These are phyloP conservation scores for Solanum chmielewskii DNA, from an alignment of 257 asterid genomes.

Conservation along the genomic window DNA sequence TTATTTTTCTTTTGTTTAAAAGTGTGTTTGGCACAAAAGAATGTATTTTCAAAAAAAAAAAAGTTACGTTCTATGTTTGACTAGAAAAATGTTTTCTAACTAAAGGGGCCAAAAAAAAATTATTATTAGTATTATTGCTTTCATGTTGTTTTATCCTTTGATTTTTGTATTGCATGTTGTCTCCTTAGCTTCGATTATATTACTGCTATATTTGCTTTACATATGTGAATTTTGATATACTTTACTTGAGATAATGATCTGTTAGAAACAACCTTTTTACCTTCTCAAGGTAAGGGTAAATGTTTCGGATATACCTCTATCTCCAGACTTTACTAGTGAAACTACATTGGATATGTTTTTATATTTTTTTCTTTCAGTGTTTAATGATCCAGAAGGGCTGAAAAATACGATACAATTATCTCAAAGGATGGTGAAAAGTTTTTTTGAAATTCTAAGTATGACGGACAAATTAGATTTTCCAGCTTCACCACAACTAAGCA, in stretches of 20 bases:
- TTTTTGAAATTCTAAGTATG: constrained; percentile 37
- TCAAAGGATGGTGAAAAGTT: constrained; percentile 54
- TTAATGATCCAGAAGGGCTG: constrained; percentile 29
- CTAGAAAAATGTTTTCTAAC: background rate
- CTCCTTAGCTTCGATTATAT: background rate
- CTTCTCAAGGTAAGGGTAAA: background rate
- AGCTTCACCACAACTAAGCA: constrained; percentile 11
- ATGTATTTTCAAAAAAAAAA: background rate
- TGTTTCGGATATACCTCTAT: background rate
- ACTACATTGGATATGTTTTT: background rate
- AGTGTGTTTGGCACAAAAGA: background rate
- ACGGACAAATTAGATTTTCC: constrained; percentile 28
- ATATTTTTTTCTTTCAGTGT: constrained; percentile 14
- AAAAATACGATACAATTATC: constrained; percentile 43
- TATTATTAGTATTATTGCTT: background rate
- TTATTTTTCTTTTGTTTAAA: background rate
- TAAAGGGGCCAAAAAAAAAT: background rate
- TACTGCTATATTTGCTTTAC: background rate
- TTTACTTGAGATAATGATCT: background rate
- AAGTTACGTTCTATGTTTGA: background rate
- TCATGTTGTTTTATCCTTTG: background rate
- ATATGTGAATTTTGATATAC: background rate
- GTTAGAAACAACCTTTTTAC: background rate
- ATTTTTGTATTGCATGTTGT: background rate
- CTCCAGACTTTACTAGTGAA: accelerated